These are phyloP conservation scores for Cutaneotrichosporon sp. DNA, from an alignment of 1,284 basidiomycete genomes.

Conservation along the genomic window DNA sequence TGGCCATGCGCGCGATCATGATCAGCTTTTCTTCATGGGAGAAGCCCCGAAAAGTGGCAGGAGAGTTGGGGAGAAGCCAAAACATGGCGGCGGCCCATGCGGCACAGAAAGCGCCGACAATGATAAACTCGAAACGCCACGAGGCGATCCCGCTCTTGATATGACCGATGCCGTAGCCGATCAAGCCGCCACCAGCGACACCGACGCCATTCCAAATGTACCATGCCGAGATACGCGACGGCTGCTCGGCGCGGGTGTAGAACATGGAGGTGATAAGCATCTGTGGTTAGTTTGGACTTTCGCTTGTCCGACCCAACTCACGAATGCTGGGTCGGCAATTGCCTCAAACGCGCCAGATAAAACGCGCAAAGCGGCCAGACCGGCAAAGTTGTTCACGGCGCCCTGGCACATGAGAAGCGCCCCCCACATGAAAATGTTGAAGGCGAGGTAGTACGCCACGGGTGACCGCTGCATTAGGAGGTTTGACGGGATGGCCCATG, in stretches of 20 bases:
- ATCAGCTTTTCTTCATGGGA: conserved; percentile 46
- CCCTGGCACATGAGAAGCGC: conserved; percentile 48
- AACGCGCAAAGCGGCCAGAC: conserved; percentile 49
- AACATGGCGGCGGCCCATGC: conserved; percentile 40
- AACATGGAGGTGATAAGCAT: conserved; percentile 43
- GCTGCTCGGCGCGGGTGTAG: conserved; percentile 46
- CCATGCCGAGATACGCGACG: conserved; percentile 41
- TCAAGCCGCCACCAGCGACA: conserved; percentile 41
- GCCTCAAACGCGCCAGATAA: conserved; percentile 51
- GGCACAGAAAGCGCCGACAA: conserved; percentile 43
- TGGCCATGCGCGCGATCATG: conserved; percentile 47
- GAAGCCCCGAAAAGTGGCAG: conserved; percentile 39
- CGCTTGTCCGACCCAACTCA: not conserved
- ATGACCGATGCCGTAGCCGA: conserved; percentile 38
- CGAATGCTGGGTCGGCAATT: conserved; percentile 44
- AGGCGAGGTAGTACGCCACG: conserved; percentile 50
- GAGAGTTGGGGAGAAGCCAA: conserved; percentile 44
- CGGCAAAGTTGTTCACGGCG: conserved; percentile 48
- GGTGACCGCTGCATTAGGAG: conserved; percentile 52
- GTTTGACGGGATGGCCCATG: conserved; percentile 53
- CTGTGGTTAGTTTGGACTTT: not conserved
- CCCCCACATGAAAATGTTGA: conserved; percentile 53
- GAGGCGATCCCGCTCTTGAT: conserved; percentile 44
- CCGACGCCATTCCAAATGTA: conserved; percentile 47
- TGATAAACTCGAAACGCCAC: conserved; percentile 49